These are phyloP conservation scores for Coniosporium apollinis DNA, from an alignment of 495 filamentous ascomycete genomes.

Conservation along the genomic window DNA sequence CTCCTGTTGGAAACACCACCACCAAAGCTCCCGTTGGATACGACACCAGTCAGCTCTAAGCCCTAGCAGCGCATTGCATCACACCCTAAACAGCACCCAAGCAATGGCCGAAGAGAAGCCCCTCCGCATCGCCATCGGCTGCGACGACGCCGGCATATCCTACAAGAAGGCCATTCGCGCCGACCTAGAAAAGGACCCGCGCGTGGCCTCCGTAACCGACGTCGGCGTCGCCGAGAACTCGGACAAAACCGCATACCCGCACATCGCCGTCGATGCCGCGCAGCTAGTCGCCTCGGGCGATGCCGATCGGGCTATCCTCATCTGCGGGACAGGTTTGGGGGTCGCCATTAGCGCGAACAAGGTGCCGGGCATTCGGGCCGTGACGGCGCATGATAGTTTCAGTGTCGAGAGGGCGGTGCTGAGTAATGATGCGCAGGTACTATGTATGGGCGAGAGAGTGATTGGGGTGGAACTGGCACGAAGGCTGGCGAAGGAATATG, in stretches of 20 bases:
- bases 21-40: conserved; percentile 1
- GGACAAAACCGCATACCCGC: conserved; percentile 75
- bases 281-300: conserved; percentile 49
- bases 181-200: conserved; percentile 47
- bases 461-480: conserved; percentile 66
- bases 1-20: no score
- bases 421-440: conserved; percentile 75
- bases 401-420: conserved; percentile 65
- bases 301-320: conserved; percentile 64
- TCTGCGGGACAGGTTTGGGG: conserved; percentile 76
- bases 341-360: conserved; percentile 82
- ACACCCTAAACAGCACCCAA: not conserved
- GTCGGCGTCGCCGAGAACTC: conserved; percentile 44
- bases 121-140: conserved; percentile 43
- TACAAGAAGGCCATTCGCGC: conserved; percentile 70
- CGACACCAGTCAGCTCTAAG: conserved; percentile 9
- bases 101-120: conserved; percentile 2
- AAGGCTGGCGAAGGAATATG: conserved; percentile 62
- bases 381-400: conserved; percentile 77
- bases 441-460: conserved; percentile 77
- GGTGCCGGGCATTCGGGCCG: conserved; percentile 66
- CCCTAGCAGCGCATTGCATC: not conserved
- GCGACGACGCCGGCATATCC: conserved; percentile 57
- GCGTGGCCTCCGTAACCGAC: conserved; percentile 52
- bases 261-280: conserved; percentile 55